phyloP scores from a whole-genome alignment of 2,329 filamentous ascomycete species.

The Xenoacremonium recifei region DNA sequence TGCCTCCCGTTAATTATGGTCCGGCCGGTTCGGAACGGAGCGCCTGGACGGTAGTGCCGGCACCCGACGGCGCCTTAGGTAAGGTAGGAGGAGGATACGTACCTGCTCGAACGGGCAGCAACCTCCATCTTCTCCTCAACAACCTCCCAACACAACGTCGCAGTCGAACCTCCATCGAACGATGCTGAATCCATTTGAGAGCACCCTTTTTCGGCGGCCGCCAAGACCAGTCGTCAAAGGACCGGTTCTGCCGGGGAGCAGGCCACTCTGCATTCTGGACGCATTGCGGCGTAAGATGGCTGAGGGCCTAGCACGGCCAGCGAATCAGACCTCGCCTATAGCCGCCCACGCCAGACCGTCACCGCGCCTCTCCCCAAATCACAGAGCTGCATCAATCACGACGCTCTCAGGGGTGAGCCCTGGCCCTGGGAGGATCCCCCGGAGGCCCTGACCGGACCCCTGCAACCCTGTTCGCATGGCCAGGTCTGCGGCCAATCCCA shows the following conservation, averaged over 20 bases:
- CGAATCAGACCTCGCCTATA: slow-evolving; percentile 22
- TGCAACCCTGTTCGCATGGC: slow-evolving; percentile 21
- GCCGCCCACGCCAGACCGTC: slow-evolving; percentile 20
- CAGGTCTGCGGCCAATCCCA: slow-evolving; percentile 20
- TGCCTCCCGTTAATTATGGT: neutral
- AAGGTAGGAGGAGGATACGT: too few species aligned
- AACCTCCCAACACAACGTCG: neutral
- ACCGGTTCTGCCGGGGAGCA: neutral
- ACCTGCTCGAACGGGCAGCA: neutral
- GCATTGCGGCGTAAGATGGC: too few species aligned
- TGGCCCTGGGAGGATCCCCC: slow-evolving; percentile 2
- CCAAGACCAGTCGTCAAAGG: neutral
- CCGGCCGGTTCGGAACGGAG: slow-evolving; percentile 13
- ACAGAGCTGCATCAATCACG: slow-evolving; percentile 15
- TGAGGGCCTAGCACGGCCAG: too few species aligned
- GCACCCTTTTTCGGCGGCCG: neutral
- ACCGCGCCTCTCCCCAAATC: slow-evolving; percentile 21
- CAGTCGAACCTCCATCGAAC: neutral
- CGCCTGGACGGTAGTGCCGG: slow-evolving; percentile 8
- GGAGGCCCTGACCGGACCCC: slow-evolving; percentile 5
- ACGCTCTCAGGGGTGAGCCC: too few species aligned
- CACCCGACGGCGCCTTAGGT: too few species aligned
- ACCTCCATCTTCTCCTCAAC: neutral
- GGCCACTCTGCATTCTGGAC: neutral
- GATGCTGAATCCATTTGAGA: neutral